A percentile compares a stretch with the other conserved stretches of the same genome.
Evolutionary conservation across 257 asterid genomes (phyloP).

Genomic region (Handroanthus guayacan): DNA sequence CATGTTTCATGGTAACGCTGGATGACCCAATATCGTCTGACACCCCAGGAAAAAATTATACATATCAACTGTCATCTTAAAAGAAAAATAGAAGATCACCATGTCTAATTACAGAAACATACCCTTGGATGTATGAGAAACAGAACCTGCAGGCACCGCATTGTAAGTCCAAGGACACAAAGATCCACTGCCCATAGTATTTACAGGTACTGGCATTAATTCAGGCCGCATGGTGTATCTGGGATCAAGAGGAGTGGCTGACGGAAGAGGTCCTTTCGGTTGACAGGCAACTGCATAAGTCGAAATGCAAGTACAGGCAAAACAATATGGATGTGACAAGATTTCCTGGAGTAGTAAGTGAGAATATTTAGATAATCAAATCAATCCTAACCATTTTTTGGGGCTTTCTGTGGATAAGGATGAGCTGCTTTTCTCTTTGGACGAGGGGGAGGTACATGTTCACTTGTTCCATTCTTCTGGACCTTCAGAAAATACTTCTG

Average conservation of each 20-base stretch:
- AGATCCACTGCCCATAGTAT: slow-evolving; percentile 44
- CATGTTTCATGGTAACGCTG: slow-evolving; percentile 47
- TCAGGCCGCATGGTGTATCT: slow-evolving; percentile 53
- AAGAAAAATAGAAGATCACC: slow-evolving; percentile 13
- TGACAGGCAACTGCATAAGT: slow-evolving; percentile 47
- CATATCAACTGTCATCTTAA: not conserved
- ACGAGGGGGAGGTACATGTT: slow-evolving; percentile 94
- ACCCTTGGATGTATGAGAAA: slow-evolving; percentile 56
- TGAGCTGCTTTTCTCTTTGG: slow-evolving; percentile 94
- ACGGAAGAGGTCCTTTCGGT: slow-evolving; percentile 50
- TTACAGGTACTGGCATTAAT: slow-evolving; percentile 50
- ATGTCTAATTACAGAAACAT: slow-evolving; percentile 16
- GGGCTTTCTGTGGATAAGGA: slow-evolving; percentile 93
- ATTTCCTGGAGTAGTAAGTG: not conserved
- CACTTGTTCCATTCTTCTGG: slow-evolving; percentile 84
- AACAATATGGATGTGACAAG: not conserved
- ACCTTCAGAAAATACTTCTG: slow-evolving; percentile 92
- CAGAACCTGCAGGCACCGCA: slow-evolving; percentile 47
- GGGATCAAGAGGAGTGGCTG: slow-evolving; percentile 55
- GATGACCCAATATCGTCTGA: slow-evolving; percentile 60
- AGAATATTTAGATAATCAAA: not conserved
- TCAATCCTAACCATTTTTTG: slow-evolving; percentile 59
- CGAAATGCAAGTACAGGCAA: slow-evolving; percentile 17
- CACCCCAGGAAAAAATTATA: slow-evolving; percentile 11
- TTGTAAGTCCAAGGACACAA: slow-evolving; percentile 59